A percentile compares a stretch with the other conserved stretches of the same genome.
phyloP scores from a whole-genome alignment of 2,329 filamentous ascomycete species.

The Ascochyta pisi region DNA sequence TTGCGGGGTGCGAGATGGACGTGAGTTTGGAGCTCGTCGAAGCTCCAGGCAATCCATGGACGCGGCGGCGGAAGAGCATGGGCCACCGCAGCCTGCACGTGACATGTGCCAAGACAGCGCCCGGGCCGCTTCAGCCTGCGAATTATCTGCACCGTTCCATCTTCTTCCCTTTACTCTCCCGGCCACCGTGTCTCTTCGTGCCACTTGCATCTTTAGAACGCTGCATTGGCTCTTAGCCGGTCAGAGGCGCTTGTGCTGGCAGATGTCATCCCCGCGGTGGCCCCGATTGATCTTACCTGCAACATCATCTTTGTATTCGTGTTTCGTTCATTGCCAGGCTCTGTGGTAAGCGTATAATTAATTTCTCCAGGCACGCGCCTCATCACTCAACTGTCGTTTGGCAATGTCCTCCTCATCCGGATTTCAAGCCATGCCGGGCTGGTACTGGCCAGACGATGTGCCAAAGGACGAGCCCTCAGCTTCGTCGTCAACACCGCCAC shows the following conservation, averaged over 20 bases:
- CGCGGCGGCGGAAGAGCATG: conserved; percentile 16
- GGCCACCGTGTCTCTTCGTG: conserved; percentile 42
- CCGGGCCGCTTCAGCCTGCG: conserved; percentile 3
- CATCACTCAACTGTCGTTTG: neutral
- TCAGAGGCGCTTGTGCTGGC: conserved; percentile 29
- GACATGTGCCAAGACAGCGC: conserved; percentile 7
- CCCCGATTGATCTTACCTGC: conserved; percentile 24
- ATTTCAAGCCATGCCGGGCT: conserved; percentile 51
- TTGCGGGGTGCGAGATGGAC: conserved; percentile 17
- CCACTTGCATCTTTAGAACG: conserved; percentile 22
- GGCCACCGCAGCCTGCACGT: conserved; percentile 5
- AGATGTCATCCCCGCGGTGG: conserved; percentile 29
- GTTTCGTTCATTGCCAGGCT: conserved; percentile 16
- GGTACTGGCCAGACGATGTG: conserved; percentile 57
- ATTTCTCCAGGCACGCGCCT: conserved; percentile 16
- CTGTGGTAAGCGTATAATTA: conserved; percentile 34
- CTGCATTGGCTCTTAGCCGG: conserved; percentile 29
- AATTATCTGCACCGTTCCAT: conserved; percentile 19
- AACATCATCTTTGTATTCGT: conserved; percentile 29
- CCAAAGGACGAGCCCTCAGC: conserved; percentile 42
- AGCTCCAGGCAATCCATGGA: conserved; percentile 22
- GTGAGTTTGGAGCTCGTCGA: conserved; percentile 16
- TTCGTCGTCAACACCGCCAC: conserved; percentile 23
- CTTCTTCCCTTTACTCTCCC: conserved; percentile 18
- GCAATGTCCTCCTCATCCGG: conserved; percentile 53